Evolutionary conservation across 2,329 filamentous ascomycete species (phyloP), one percentile per base, ranked within the genome.

Genomic region (Fragosphaeria purpurea): DNA sequence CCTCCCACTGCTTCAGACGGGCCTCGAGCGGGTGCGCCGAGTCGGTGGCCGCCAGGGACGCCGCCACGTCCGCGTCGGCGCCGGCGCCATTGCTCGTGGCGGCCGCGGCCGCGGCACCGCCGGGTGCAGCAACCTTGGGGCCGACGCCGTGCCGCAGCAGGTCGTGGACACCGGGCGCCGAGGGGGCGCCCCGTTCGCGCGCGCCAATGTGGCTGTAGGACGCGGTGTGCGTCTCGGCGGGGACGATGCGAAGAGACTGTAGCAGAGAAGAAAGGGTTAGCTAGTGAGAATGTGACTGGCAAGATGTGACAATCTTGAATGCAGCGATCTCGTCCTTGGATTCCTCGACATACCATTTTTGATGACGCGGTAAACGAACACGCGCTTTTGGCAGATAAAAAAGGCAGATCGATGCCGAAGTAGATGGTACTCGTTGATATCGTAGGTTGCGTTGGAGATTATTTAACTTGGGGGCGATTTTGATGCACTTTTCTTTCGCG

Each of bases 111-210:
- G 70, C 12, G 83, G 73, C 46, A 63, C 60, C 60, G 61, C 57
- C 65, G 48, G 71, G 65, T 52, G 75, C 68, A 58, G 68, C 65
- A 57, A 78, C 67, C 45, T 73, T 73, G n/a, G 80, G 82, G 59
- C 82, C 81, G 58, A 95, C 77, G 69, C 90, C 89, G 56, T 83
- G 75, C 63, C 93, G 90, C 60, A 98, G 85, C 13, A 86, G 90
- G 74, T 97, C 93, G 76, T 94, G 90, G 57, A 97, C 76, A 59
- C 91, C 91, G 0, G 90, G 90, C 12, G 89, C 91, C 1, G 91
- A 96, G 59, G 93, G 93, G 4, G 93, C 93, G 50, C 79, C 81
- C 60, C 78, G 76, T 57, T 76, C 77, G 64, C 76, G 67, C 52
- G 75, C 61, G 48, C 57, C 50, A 59, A 75, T 71, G 72, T 86